These are phyloP conservation scores for Ganoderma lucidum DNA, from an alignment of 1,284 basidiomycete genomes.

Conservation along the genomic window DNA sequence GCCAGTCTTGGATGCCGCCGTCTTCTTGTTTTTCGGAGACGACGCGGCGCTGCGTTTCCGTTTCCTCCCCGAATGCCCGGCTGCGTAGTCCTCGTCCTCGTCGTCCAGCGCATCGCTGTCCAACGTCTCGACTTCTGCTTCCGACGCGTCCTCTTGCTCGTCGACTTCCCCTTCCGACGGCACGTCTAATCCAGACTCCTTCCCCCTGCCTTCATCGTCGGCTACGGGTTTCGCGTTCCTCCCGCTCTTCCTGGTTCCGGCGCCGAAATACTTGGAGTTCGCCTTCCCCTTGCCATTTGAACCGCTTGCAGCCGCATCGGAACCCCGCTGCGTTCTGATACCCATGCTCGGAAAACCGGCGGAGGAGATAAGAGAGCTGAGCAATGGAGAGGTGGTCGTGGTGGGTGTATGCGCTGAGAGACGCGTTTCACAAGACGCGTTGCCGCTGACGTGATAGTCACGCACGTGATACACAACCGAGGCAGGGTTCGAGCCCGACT, in stretches of 20 bases:
- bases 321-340: not conserved
- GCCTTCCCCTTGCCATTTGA: not conserved
- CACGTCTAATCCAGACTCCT: not conserved
- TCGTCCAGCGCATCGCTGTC: constrained; percentile 39
- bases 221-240: not conserved
- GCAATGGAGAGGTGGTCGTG: not conserved
- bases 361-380: not conserved
- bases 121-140: constrained; percentile 24
- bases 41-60: constrained; percentile 42
- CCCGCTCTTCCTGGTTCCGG: not conserved
- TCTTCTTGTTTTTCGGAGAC: not conserved
- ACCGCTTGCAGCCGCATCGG: not conserved
- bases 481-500: not conserved
- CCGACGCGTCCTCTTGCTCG: not conserved
- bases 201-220: not conserved
- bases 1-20: not conserved
- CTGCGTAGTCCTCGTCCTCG: constrained; percentile 27
- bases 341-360: not conserved
- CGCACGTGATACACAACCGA: not conserved
- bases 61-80: constrained; percentile 45
- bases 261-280: constrained; percentile 10
- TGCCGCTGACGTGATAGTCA: not conserved
- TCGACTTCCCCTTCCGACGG: not conserved
- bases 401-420: not conserved
- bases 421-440: not conserved